Conservation (phyloP, 768 basidiomycete species). For the Scleroderma citrinum region DNA sequence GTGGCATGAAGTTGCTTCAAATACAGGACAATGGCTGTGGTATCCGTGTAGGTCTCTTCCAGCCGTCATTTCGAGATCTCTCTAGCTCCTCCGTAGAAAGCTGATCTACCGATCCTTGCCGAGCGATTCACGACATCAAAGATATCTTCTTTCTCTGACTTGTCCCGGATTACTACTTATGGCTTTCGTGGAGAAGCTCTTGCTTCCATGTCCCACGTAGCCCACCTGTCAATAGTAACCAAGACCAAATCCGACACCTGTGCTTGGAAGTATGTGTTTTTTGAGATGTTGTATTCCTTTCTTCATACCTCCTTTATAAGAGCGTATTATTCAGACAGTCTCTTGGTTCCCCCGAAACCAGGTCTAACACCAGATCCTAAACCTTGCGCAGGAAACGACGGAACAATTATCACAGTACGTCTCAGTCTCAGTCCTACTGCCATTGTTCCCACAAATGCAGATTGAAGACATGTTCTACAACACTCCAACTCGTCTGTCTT, state of each 20-base stretch:
- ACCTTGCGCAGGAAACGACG: constrained; percentile 91
- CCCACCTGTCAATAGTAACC: constrained; percentile 83
- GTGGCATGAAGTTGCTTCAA: constrained; percentile 90
- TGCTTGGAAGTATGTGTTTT: constrained; percentile 84
- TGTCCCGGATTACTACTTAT: constrained; percentile 81
- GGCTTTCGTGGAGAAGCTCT: constrained; percentile 97
- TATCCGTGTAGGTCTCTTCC: constrained; percentile 60
- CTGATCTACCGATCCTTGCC: constrained; percentile 84
- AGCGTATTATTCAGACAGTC: constrained; percentile 77
- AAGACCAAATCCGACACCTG: constrained; percentile 78
- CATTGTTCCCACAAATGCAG: constrained; percentile 34
- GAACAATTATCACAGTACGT: constrained; percentile 79
- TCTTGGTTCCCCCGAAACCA: constrained; percentile 61
- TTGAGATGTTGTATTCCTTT: neutral
- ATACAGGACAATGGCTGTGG: constrained; percentile 97
- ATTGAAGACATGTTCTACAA: constrained; percentile 97
- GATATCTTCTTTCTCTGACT: constrained; percentile 77
- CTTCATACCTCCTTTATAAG: constrained; percentile 34
- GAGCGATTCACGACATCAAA: constrained; percentile 97
- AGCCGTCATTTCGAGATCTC: neutral
- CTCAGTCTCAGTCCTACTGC: neutral
- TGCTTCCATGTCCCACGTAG: constrained; percentile 92
- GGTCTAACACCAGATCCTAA: constrained; percentile 73
- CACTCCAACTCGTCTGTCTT: constrained; percentile 79
- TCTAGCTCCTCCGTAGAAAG: constrained; percentile 47